These are phyloP conservation scores for Paracoccidioides lutzii DNA, from an alignment of 2,329 filamentous ascomycete species.

Conservation along the genomic window DNA sequence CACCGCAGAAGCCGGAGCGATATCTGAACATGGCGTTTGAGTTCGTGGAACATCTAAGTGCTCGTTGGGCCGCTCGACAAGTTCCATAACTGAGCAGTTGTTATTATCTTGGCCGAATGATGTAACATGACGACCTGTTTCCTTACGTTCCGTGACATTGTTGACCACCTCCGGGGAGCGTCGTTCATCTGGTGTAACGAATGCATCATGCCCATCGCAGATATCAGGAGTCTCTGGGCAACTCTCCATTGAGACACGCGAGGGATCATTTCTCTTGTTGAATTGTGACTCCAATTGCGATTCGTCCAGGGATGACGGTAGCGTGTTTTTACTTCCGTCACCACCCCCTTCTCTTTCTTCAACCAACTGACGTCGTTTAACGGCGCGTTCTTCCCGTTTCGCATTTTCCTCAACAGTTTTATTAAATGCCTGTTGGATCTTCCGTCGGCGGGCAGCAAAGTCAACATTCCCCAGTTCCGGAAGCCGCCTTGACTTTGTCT, in stretches of 20 bases:
- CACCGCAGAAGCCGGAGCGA: slow-evolving; percentile 45
- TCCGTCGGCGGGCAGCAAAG: slow-evolving; percentile 68
- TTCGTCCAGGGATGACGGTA: background rate
- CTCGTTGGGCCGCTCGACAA: background rate
- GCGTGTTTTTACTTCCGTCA: slow-evolving; percentile 14
- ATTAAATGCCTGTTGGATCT: slow-evolving; percentile 73
- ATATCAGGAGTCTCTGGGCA: background rate
- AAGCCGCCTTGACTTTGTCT: slow-evolving; percentile 27
- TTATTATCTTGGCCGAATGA: background rate
- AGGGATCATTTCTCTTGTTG: slow-evolving; percentile 10
- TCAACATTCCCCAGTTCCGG: slow-evolving; percentile 64
- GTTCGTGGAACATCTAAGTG: background rate
- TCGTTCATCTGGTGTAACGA: slow-evolving; percentile 11
- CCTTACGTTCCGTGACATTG: background rate
- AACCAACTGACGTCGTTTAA: slow-evolving; percentile 35
- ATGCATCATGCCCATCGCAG: slow-evolving; percentile 7
- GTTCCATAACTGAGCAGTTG: background rate
- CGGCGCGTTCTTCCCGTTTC: slow-evolving; percentile 41
- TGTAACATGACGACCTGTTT: background rate
- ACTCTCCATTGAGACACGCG: background rate
- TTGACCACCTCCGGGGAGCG: slow-evolving; percentile 8
- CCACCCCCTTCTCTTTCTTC: slow-evolving; percentile 37
- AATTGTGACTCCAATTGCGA: background rate
- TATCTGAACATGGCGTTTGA: slow-evolving; percentile 24
- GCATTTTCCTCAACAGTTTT: slow-evolving; percentile 62